These are phyloP conservation scores for Citrus inodora DNA, from an alignment of 345 rosid species.

Conservation along the genomic window DNA sequence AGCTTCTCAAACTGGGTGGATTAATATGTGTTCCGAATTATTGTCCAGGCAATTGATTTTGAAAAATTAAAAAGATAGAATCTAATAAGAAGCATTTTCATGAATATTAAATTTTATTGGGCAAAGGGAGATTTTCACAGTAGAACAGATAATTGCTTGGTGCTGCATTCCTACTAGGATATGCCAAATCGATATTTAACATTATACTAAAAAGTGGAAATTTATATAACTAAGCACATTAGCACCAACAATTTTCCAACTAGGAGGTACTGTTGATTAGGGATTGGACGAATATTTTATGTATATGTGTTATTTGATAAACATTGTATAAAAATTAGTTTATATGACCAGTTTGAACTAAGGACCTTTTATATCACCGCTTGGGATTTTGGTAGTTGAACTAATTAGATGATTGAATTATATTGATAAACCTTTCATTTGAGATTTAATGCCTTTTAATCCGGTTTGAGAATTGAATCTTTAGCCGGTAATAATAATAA, in stretches of 20 bases:
- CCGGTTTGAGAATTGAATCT: no score
- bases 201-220: neutral
- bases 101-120: neutral
- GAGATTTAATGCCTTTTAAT: no score
- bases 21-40: neutral
- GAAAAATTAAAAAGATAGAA: neutral
- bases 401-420: no score
- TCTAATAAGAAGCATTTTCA: neutral
- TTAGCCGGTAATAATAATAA: no score
- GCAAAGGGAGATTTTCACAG: neutral
- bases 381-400: no score
- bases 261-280: neutral
- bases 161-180: neutral
- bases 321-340: no score
- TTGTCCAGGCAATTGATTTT: neutral
- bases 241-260: neutral
- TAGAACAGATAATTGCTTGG: neutral
- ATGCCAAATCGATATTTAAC: neutral
- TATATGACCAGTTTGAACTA: no score
- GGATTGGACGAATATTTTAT: neutral
- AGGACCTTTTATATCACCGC: no score
- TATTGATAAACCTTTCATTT: no score
- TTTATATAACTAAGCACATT: no score
- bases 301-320: no score
- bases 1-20: constrained; percentile 4